Percentiles rank a stretch among this genome's conserved stretches.
phyloP scores from a whole-genome alignment of 352 stramenopile genomes.

The Phytopythium oedochilum region DNA sequence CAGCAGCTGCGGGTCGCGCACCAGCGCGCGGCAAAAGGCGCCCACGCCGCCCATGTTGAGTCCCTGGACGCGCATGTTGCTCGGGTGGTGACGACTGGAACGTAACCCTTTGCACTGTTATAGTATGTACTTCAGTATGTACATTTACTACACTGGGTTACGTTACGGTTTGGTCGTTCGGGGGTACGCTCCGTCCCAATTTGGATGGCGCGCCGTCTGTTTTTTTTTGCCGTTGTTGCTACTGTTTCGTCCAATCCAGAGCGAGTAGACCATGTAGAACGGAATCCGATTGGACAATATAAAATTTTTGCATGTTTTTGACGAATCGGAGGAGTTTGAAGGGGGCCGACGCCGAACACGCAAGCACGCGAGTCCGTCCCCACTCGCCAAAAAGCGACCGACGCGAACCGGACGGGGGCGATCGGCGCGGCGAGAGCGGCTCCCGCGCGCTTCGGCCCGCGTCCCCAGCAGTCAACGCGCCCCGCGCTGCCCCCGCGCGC shows the following conservation, averaged over 20 bases:
- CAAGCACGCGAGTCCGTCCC: neutral
- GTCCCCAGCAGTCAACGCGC: neutral
- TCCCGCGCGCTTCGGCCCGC: neutral
- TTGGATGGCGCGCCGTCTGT: too few relatives aligned
- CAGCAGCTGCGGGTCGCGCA: conserved; percentile 65
- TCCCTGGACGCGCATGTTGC: conserved; percentile 38
- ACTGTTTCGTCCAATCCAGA: neutral
- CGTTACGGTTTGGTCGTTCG: too few relatives aligned
- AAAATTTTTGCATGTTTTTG: conserved; percentile 4
- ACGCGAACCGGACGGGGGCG: neutral
- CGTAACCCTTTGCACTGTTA: neutral
- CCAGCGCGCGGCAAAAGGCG: conserved; percentile 76
- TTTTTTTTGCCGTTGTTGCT: too few relatives aligned
- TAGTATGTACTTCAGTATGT: too few relatives aligned
- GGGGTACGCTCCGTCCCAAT: too few relatives aligned
- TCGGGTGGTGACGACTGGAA: too few relatives aligned
- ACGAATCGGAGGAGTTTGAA: too few relatives aligned
- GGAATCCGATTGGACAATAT: conserved; percentile 11
- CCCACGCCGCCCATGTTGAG: conserved; percentile 75
- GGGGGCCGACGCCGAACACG: too few relatives aligned
- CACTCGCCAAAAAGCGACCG: conserved; percentile 4
- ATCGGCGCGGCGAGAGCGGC: neutral
- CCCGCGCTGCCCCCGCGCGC: neutral
- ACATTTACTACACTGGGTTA: too few relatives aligned
- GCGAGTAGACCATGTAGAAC: neutral